Base-by-base conservation (phyloP, 129 eudicot species). In the Artemisia argyi region DNA sequence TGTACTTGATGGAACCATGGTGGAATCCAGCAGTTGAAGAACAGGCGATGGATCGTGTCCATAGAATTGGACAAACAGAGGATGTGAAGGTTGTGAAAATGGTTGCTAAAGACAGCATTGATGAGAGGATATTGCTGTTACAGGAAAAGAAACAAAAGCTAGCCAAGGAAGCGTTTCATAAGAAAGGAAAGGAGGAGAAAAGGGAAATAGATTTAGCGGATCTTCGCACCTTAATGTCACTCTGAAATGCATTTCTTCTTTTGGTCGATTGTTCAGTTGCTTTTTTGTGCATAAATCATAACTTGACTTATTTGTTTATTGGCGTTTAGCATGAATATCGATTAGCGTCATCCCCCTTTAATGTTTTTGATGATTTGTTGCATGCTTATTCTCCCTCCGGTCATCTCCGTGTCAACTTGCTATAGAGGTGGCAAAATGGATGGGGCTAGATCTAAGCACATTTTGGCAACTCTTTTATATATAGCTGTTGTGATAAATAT, bases 11-110 rank as follows among this genome's bases (percentile, higher is more conserved):
- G 86, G 98, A 93, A 61, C 98, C 98, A n/a, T 93, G 96, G 96
- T 93, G 98, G 98, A 93, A 93, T 51, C 96, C 98, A 11, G 98
- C 98, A 1, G 85, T 85, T 48, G 98, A 93, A 71, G 95, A 89
- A 56, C 96, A 93, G 69, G 98, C 98, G 1, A 93, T 93, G 98
- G 98, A 93, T 57, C 80, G 98, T 11, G 96, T 93, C 15, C 92
- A 93, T 59, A 75, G 98, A 42, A 93, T 93, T 35, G 98, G 98
- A 55, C 98, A 93, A 73, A 87, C 61, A 54, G 72, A 84, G 26
- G 90, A 88, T 9, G 98, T 93, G 60, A 85, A 82, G 78, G 69
- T 93, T 30, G 92, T 93, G 68, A 87, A 96, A 74, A 77, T 93
- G 75, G 87, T 93, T 58, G 96, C 98, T 22, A 78, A 67, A 19